phyloP scores from a whole-genome alignment of 2,329 filamentous ascomycete species.

The Colletotrichum trifolii region DNA sequence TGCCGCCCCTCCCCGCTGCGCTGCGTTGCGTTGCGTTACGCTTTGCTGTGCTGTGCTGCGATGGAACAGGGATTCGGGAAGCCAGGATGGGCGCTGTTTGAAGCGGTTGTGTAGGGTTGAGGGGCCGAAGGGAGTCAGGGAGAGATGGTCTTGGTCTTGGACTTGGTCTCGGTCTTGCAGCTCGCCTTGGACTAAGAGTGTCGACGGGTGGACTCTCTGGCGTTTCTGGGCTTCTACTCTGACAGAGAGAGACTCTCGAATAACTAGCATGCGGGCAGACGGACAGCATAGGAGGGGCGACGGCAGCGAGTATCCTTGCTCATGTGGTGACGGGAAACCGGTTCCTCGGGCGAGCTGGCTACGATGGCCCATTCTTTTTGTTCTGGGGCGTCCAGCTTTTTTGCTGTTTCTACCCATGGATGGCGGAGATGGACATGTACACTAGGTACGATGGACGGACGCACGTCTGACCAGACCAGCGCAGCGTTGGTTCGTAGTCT shows the following conservation, averaged over 20 bases:
- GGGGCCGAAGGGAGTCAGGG: conserved; percentile 1
- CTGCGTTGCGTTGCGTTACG: too few relatives aligned
- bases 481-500: conserved; percentile 25
- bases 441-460: background rate
- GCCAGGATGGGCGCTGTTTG: conserved; percentile 28
- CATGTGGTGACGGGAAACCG: conserved; percentile 28
- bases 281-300: conserved; percentile 19
- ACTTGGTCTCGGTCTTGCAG: conserved; percentile 19
- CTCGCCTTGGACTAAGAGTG: background rate
- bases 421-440: too few relatives aligned
- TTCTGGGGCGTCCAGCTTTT: background rate
- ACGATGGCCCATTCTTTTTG: background rate
- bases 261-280: conserved; percentile 11
- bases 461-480: conserved; percentile 11
- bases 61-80: conserved; percentile 28
- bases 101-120: conserved; percentile 18
- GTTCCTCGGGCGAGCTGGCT: conserved; percentile 31
- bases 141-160: conserved; percentile 11
- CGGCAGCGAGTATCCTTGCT: conserved; percentile 29
- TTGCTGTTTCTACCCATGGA: too few relatives aligned
- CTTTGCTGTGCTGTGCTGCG: too few relatives aligned
- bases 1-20: conserved; percentile 34
- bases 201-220: too few relatives aligned
- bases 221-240: too few relatives aligned
- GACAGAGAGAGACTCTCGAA: background rate